Conservation (phyloP, 352 stramenopile genomes). For the Phytophthora constricta region DNA sequence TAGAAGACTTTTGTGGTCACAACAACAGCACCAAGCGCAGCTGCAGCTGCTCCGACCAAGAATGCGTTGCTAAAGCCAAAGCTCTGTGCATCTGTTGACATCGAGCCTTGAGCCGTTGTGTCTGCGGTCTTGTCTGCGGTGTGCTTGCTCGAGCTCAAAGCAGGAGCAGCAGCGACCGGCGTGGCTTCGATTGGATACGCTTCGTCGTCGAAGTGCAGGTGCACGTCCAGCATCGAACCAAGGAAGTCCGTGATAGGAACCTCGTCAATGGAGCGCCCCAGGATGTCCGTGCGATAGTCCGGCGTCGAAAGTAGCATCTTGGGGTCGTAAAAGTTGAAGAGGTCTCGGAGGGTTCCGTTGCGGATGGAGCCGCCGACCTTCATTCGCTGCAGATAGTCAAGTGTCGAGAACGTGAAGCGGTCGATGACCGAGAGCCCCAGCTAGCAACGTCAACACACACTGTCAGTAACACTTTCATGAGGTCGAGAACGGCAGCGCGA, state of each 20-base stretch:
- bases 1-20: conserved; percentile 54
- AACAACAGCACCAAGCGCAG: conserved; percentile 32
- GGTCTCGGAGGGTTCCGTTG: conserved; percentile 65
- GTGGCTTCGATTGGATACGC: conserved; percentile 71
- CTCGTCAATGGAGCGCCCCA: conserved; percentile 70
- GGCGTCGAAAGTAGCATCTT: conserved; percentile 85
- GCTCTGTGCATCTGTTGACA: not conserved
- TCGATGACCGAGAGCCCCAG: conserved; percentile 89
- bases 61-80: conserved; percentile 66
- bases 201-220: conserved; percentile 75
- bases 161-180: not conserved
- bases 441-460: conserved; percentile 35
- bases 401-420: conserved; percentile 89
- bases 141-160: not conserved
- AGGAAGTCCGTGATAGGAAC: conserved; percentile 90
- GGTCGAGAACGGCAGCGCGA: not conserved
- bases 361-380: conserved; percentile 79
- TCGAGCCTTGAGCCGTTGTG: not conserved
- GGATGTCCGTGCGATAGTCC: conserved; percentile 77
- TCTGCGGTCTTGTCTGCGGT: not conserved
- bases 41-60: conserved; percentile 29
- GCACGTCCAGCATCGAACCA: conserved; percentile 85
- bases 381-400: conserved; percentile 89
- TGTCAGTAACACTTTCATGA: no score
- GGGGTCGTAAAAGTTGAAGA: conserved; percentile 87